Conservation (phyloP, 2,329 filamentous ascomycete genomes). For the Pseudogymnoascus sp. region DNA sequence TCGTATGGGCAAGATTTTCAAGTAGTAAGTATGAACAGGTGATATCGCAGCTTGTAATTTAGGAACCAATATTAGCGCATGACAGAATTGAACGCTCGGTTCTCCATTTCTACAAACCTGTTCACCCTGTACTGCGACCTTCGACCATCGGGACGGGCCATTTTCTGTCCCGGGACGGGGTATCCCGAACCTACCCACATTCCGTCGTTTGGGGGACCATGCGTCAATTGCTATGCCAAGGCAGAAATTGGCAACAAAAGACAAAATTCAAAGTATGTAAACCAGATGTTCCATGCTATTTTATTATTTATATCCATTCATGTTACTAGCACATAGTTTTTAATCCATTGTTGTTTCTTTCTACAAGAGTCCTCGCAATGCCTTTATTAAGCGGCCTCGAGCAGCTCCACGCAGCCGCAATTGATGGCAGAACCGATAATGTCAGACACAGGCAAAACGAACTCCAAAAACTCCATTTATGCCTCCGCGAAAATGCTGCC, state of each 20-base stretch:
- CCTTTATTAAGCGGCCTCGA: constrained; percentile 16
- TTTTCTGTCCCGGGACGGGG: neutral
- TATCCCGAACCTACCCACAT: neutral
- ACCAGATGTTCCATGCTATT: neutral
- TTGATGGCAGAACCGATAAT: constrained; percentile 37
- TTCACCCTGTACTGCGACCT: neutral
- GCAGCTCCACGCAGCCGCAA: constrained; percentile 29
- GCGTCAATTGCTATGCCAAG: neutral
- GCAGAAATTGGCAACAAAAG: neutral
- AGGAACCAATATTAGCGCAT: neutral
- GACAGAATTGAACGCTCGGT: neutral
- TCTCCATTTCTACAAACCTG: neutral
- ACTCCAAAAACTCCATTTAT: constrained; percentile 35
- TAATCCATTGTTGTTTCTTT: neutral
- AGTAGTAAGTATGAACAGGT: neutral
- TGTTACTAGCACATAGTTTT: neutral
- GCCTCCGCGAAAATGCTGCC: constrained; percentile 29
- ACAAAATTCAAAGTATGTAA: neutral
- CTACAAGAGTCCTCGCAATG: neutral
- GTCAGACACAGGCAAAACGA: constrained; percentile 39
- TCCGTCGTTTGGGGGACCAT: neutral
- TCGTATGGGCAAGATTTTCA: neutral
- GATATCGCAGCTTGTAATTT: neutral
- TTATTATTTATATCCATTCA: neutral
- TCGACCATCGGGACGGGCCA: neutral